phyloP scores from a whole-genome alignment of 169 alveolate species.

The Babesia sp. region DNA sequence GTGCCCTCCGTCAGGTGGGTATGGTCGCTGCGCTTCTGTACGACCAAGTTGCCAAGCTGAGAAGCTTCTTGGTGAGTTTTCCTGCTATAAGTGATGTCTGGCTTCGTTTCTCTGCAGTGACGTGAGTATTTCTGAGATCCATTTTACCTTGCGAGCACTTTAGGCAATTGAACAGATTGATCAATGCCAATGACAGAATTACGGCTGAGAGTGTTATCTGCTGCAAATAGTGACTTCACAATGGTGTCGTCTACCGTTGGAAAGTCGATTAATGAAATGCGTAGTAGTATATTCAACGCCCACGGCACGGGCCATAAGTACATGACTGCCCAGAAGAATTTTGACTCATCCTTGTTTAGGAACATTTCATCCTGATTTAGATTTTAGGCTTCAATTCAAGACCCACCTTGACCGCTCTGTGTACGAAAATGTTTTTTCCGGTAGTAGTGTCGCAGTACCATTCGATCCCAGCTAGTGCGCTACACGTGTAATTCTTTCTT shows the following conservation, averaged over 20 bases:
- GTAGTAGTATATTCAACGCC: constrained; percentile 30
- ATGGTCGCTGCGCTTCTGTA: neutral
- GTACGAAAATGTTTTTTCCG: constrained; percentile 5
- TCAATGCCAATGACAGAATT: neutral
- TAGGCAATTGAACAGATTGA: constrained; percentile 44
- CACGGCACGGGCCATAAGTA: constrained; percentile 44
- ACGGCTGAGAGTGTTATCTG: constrained; percentile 44
- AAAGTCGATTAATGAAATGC: constrained; percentile 21
- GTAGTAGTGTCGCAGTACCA: constrained; percentile 40
- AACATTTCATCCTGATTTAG: constrained; percentile 24
- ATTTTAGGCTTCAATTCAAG: neutral
- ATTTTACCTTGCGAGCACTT: constrained; percentile 42
- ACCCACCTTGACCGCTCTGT: constrained; percentile 17
- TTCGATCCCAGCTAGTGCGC: constrained; percentile 39
- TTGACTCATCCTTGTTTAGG: constrained; percentile 33
- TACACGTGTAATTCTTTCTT: neutral
- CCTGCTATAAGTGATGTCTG: constrained; percentile 10
- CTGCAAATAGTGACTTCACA: neutral
- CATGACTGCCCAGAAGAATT: constrained; percentile 41
- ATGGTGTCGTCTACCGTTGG: constrained; percentile 14
- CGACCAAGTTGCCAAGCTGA: neutral
- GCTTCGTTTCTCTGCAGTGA: constrained; percentile 15
- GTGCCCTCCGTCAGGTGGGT: constrained; percentile 7
- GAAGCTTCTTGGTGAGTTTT: neutral
- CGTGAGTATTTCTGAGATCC: too few relatives aligned